Evolutionary conservation across 768 basidiomycete genomes (phyloP), one percentile per base, ranked within the genome.

Genomic region (Boletus sp.): DNA sequence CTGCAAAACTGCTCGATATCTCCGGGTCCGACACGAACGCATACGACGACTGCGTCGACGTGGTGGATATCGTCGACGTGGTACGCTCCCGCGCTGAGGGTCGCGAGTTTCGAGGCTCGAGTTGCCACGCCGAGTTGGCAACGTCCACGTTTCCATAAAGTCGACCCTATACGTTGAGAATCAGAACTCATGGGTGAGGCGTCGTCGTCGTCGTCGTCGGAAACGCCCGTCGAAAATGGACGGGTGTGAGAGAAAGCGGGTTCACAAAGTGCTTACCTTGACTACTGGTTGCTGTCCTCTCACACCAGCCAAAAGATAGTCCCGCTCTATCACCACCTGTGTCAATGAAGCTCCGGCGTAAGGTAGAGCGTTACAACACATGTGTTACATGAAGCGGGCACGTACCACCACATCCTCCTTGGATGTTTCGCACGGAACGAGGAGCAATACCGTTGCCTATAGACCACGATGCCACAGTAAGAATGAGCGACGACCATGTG

Each of bases 21-120:
- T 92, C 90, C 2, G 83, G 83, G 61, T 92, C 90, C n/a, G 90
- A 90, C 9, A 92, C 77, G 52, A 90, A 78, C 5, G 90, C 89
- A 61, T 84, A 92, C 0, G 90, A 92, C 19, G 90, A 92, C 29
- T 83, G 87, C 0, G 87, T 87, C 4, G 88, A 90, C 0, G 84
- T 74, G 2, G 87, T 88, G 9, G 89, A 90, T 7, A 84, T 74
- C 14, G 86, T 83, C 14, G 88, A 90, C 3, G 83, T 84, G 0
- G 90, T 91, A 19, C 88, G 84, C 54, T 86, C 88, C 62, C 90
- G 77, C 15, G 77, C 74, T 0, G 83, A 79, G 39, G 78, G 72
- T 8, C 70, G 64, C 21, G 80, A 75, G 14, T 72, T 70, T 33
- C 79, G 81, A n/a, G 85, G 83, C 66, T 92, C 90, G 19, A 92